phyloP scores from a whole-genome alignment of 768 basidiomycete genomes.

The Coprinopsis sp. region DNA sequence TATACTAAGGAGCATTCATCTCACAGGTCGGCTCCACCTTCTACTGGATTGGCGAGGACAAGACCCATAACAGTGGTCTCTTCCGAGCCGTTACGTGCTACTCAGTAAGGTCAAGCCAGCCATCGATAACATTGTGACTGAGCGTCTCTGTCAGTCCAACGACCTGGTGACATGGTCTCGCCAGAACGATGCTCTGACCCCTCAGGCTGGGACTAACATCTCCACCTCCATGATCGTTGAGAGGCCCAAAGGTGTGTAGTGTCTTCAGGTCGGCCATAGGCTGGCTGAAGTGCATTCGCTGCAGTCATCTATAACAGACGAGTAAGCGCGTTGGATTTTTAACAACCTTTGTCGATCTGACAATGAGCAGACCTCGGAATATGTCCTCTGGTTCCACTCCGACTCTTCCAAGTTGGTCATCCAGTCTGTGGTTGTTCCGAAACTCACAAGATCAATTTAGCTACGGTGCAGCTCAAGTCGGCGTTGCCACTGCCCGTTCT shows the following conservation, averaged over 20 bases:
- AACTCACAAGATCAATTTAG: slow-evolving; percentile 23
- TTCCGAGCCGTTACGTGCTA: slow-evolving; percentile 61
- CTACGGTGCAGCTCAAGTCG: slow-evolving; percentile 61
- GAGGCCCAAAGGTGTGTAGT: slow-evolving; percentile 49
- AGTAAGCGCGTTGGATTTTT: slow-evolving; percentile 24
- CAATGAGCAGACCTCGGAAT: slow-evolving; percentile 46
- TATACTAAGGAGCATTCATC: too few relatives aligned
- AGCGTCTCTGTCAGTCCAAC: slow-evolving; percentile 31
- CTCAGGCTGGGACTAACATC: slow-evolving; percentile 49
- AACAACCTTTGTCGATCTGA: neutral
- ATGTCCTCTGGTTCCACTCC: slow-evolving; percentile 72
- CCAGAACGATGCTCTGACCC: slow-evolving; percentile 54
- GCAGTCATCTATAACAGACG: slow-evolving; percentile 51
- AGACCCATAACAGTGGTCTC: slow-evolving; percentile 46
- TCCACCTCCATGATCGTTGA: slow-evolving; percentile 57
- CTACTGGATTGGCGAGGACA: slow-evolving; percentile 66
- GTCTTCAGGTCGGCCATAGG: neutral
- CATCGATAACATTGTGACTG: neutral
- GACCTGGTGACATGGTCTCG: slow-evolving; percentile 54
- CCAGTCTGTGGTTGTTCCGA: neutral
- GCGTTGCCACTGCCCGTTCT: slow-evolving; percentile 52
- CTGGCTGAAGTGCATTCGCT: neutral
- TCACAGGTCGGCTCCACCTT: slow-evolving; percentile 46
- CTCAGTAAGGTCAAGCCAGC: slow-evolving; percentile 27
- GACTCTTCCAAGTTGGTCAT: slow-evolving; percentile 49